Percentiles rank a stretch among this genome's conserved stretches.
phyloP scores from a whole-genome alignment of 2,329 filamentous ascomycete genomes.

The Zelopaecilomyces penicillatus region DNA sequence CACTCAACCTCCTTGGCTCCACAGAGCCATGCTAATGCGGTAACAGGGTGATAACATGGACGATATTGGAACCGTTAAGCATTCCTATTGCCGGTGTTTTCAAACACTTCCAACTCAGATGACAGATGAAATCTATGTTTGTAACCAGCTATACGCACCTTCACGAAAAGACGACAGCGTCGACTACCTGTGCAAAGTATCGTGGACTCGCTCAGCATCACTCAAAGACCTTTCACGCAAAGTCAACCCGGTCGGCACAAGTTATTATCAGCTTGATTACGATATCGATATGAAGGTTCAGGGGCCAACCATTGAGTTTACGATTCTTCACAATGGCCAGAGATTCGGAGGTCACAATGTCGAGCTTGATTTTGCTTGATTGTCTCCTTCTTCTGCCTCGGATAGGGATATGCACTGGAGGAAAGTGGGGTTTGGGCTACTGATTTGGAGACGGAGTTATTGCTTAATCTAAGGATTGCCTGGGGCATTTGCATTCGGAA shows the following conservation, averaged over 20 bases:
- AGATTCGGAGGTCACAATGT: constrained; percentile 13
- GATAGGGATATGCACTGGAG: not conserved
- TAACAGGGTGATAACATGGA: constrained; percentile 10
- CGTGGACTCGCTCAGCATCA: constrained; percentile 9
- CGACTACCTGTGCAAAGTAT: constrained; percentile 11
- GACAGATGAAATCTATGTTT: too few species aligned
- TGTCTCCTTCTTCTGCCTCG: not conserved
- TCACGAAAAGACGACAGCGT: rapidly evolving
- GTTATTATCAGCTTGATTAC: constrained; percentile 2
- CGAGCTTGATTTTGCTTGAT: constrained; percentile 11
- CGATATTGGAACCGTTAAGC: not conserved
- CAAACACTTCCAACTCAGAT: too few species aligned
- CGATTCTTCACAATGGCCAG: constrained; percentile 7
- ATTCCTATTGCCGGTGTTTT: rapidly evolving
- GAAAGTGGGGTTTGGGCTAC: too few species aligned
- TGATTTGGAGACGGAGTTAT: too few species aligned
- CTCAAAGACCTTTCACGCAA: constrained; percentile 6
- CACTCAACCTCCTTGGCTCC: not conserved
- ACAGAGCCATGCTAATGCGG: not conserved
- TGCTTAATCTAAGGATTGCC: too few species aligned
- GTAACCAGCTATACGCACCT: not conserved
- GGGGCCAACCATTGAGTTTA: constrained; percentile 15
- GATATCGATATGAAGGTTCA: constrained; percentile 14
- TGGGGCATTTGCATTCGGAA: too few species aligned
- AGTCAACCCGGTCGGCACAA: constrained; percentile 8